These are phyloP conservation scores for Huntiella bhutanensis DNA, from an alignment of 2,329 filamentous ascomycete species.

Conservation along the genomic window DNA sequence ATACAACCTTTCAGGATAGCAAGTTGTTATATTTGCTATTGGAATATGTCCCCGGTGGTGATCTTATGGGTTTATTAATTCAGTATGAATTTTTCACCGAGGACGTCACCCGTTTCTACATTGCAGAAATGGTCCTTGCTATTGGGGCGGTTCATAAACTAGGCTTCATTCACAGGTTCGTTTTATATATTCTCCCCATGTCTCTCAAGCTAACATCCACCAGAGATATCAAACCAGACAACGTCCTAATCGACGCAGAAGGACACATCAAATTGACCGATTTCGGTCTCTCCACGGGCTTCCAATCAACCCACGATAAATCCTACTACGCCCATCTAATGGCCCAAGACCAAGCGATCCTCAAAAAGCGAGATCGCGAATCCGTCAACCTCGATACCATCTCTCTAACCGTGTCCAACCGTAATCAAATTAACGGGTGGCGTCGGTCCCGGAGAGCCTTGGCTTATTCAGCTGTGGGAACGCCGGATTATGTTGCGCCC, in stretches of 20 bases:
- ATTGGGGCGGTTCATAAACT: slow-evolving; percentile 67
- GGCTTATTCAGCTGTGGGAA: slow-evolving; percentile 96
- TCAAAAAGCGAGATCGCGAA: slow-evolving; percentile 55
- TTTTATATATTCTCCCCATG: not conserved
- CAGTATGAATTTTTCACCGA: slow-evolving; percentile 72
- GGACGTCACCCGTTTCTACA: slow-evolving; percentile 69
- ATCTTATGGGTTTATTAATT: slow-evolving; percentile 71
- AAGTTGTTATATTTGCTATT: slow-evolving; percentile 65
- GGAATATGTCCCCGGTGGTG: slow-evolving; percentile 65
- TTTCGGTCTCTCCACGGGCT: slow-evolving; percentile 92
- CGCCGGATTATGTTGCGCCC: slow-evolving; percentile 94
- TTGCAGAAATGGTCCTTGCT: slow-evolving; percentile 62
- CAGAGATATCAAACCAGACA: slow-evolving; percentile 95
- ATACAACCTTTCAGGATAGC: slow-evolving; percentile 60
- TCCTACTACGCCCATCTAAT: slow-evolving; percentile 96
- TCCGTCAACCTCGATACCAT: slow-evolving; percentile 96
- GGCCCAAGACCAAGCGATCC: slow-evolving; percentile 50
- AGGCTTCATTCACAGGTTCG: slow-evolving; percentile 56
- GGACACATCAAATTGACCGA: slow-evolving; percentile 97
- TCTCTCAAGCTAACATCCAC: slow-evolving; percentile 18
- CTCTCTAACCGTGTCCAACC: slow-evolving; percentile 93
- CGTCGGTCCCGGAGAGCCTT: slow-evolving; percentile 85
- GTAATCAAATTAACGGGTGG: slow-evolving; percentile 97
- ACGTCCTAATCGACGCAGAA: slow-evolving; percentile 85
- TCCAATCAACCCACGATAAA: slow-evolving; percentile 94